phyloP scores from a whole-genome alignment of 2,329 filamentous ascomycete genomes.

The Calonectria honghensis region DNA sequence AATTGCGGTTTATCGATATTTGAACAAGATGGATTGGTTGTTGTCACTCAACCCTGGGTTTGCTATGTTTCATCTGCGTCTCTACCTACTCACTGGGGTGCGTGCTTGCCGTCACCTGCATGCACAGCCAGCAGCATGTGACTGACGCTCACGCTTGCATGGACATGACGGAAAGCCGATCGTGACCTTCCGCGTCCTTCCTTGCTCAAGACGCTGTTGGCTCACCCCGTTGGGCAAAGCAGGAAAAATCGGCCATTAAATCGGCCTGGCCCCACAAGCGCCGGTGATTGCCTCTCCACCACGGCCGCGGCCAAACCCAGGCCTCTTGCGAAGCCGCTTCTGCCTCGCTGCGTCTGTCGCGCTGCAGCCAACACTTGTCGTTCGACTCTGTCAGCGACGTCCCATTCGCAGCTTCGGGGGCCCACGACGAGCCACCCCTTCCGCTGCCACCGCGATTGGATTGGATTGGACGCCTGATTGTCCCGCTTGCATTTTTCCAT shows the following conservation, averaged over 20 bases:
- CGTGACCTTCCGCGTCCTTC: neutral
- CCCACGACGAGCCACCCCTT: conserved; percentile 20
- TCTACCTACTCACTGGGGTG: neutral
- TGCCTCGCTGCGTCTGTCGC: neutral
- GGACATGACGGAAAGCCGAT: neutral
- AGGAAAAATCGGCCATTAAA: neutral
- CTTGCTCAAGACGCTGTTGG: neutral
- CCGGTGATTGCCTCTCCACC: conserved; percentile 2
- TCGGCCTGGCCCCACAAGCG: conserved; percentile 19
- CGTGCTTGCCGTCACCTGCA: neutral
- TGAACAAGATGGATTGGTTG: neutral
- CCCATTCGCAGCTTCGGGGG: conserved; percentile 29
- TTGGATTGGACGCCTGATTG: conserved; percentile 4
- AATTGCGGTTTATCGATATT: neutral
- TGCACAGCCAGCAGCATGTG: neutral
- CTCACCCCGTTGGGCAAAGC: neutral
- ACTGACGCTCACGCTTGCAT: neutral
- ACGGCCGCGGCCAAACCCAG: conserved; percentile 8
- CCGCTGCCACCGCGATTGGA: neutral
- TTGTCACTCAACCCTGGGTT: neutral
- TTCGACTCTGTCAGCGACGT: conserved; percentile 2
- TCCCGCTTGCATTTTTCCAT: conserved; percentile 12
- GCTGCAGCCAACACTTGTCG: conserved; percentile 11
- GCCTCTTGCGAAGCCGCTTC: neutral
- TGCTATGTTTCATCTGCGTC: neutral